These are phyloP conservation scores for Trebouxia sp. DNA, from an alignment of 139 green algal genomes.

Conservation along the genomic window DNA sequence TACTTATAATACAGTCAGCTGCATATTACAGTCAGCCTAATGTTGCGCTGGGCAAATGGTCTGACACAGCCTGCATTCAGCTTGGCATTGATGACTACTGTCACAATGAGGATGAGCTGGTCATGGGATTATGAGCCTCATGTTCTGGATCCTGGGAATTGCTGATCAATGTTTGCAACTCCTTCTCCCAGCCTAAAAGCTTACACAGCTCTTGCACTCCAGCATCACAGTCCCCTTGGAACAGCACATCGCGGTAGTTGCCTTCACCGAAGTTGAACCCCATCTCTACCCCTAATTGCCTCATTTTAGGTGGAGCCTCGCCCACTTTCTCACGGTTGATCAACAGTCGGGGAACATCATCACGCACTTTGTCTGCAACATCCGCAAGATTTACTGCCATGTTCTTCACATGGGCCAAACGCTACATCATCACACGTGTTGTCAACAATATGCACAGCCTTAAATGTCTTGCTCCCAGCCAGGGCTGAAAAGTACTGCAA, in stretches of 20 bases:
- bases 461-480: no score
- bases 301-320: constrained; percentile 33
- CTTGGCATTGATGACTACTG: no score
- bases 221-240: constrained; percentile 71
- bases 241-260: constrained; percentile 66
- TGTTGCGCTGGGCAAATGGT: not conserved
- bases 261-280: constrained; percentile 55
- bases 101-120: not conserved
- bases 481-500: no score
- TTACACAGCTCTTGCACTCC: constrained; percentile 52
- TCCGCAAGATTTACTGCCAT: not conserved
- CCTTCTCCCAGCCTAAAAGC: constrained; percentile 64
- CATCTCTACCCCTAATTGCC: constrained; percentile 15
- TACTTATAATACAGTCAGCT: no score
- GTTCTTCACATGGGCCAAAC: no score
- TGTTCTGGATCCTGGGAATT: not conserved
- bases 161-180: constrained; percentile 55
- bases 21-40: no score
- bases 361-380: constrained; percentile 49
- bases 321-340: constrained; percentile 80
- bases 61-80: not conserved
- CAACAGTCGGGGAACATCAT: constrained; percentile 62
- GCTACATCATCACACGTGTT: constrained; percentile 35
- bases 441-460: constrained; percentile 45
- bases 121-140: constrained; percentile 6